Conservation (phyloP, 345 rosid genomes). For the Murraya paniculata region DNA sequence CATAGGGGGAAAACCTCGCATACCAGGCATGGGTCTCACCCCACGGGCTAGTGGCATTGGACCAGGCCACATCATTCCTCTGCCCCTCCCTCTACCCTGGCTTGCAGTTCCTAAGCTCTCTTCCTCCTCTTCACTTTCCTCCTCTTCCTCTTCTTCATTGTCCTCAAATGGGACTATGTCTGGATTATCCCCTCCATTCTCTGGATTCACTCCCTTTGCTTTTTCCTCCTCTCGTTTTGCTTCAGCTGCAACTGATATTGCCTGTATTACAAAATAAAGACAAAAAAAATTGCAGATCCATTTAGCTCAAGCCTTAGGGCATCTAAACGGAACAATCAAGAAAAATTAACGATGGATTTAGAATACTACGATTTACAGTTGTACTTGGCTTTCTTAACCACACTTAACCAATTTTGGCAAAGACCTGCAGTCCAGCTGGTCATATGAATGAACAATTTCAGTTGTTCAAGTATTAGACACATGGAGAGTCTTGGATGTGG, state of each 20-base stretch:
- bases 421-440: neutral
- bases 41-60: slow-evolving; percentile 83
- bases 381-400: neutral
- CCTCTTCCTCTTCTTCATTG: slow-evolving; percentile 97
- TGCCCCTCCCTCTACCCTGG: slow-evolving; percentile 89
- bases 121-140: slow-evolving; percentile 88
- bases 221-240: slow-evolving; percentile 95
- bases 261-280: slow-evolving; percentile 38
- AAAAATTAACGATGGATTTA: neutral
- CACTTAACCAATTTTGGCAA: neutral
- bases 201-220: slow-evolving; percentile 90
- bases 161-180: slow-evolving; percentile 97
- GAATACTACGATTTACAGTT: neutral
- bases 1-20: slow-evolving; percentile 78
- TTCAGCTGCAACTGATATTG: slow-evolving; percentile 84
- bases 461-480: neutral
- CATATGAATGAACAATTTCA: neutral
- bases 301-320: neutral
- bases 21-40: slow-evolving; percentile 80
- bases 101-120: slow-evolving; percentile 51
- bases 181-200: slow-evolving; percentile 74
- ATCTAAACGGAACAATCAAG: neutral
- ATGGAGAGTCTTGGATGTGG: neutral
- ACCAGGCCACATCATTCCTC: slow-evolving; percentile 97
- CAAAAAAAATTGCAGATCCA: slow-evolving; percentile 16